Evolutionary conservation across 164 flowering plant species (phyloP).

Genomic region (Aristolochia californica): DNA sequence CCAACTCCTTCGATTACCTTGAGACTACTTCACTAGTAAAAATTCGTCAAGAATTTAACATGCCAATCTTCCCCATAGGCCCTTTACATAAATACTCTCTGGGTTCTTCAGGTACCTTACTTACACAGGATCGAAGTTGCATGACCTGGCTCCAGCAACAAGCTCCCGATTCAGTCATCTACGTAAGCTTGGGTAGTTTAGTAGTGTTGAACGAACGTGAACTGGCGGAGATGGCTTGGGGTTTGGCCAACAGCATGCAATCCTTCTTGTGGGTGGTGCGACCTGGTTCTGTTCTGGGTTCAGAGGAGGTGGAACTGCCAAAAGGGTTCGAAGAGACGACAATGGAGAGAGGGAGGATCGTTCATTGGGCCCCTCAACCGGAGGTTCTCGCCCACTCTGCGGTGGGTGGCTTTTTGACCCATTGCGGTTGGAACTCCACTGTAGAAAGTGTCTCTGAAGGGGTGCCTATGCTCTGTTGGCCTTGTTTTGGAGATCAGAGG

Average conservation of each 20-base stretch:
- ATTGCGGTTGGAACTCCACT: slow-evolving; percentile 29
- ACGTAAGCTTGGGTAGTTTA: slow-evolving; percentile 73
- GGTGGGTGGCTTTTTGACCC: slow-evolving; percentile 35
- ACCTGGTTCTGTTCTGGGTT: not conserved
- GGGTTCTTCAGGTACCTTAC: slow-evolving; percentile 6
- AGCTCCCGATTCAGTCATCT: slow-evolving; percentile 31
- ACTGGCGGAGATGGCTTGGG: slow-evolving; percentile 25
- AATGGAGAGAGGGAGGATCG: slow-evolving; percentile 22
- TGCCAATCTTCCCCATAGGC: slow-evolving; percentile 21
- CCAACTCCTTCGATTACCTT: slow-evolving; percentile 33
- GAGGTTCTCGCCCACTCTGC: slow-evolving; percentile 32
- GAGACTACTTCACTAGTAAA: slow-evolving; percentile 17
- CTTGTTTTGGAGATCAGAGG: slow-evolving; percentile 6
- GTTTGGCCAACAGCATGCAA: slow-evolving; percentile 15
- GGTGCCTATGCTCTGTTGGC: slow-evolving; percentile 7
- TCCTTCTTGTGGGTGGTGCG: slow-evolving; percentile 14
- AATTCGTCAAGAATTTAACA: slow-evolving; percentile 6
- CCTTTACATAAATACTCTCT: slow-evolving; percentile 22
- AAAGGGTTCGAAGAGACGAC: slow-evolving; percentile 19
- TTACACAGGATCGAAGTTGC: slow-evolving; percentile 54
- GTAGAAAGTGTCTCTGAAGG: slow-evolving; percentile 1
- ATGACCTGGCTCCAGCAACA: slow-evolving; percentile 53
- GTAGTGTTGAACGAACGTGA: slow-evolving; percentile 10
- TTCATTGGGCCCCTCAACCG: slow-evolving; percentile 39
- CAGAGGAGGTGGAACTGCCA: slow-evolving; percentile 7